phyloP scores from a whole-genome alignment of 805 yeast genomes.

The Candida nonsorbophila region DNA sequence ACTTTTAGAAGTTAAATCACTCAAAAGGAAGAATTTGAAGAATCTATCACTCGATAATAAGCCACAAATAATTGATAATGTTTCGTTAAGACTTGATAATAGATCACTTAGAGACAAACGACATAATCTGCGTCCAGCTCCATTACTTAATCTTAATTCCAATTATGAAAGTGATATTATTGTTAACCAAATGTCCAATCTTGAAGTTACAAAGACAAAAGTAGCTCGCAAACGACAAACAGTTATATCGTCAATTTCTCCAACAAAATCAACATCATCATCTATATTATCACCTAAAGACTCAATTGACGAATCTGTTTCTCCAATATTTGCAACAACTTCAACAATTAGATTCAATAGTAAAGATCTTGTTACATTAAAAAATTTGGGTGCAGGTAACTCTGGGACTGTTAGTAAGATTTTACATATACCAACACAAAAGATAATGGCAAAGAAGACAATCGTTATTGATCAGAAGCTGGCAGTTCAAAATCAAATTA shows the following conservation, averaged over 20 bases:
- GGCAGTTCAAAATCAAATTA: constrained; percentile 73
- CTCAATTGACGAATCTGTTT: constrained; percentile 6
- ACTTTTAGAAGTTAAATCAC: constrained; percentile 28
- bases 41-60: constrained; percentile 19
- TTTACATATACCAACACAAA: constrained; percentile 81
- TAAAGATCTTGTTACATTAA: constrained; percentile 68
- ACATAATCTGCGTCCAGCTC: constrained; percentile 24
- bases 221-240: constrained; percentile 30
- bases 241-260: constrained; percentile 37
- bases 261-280: constrained; percentile 26
- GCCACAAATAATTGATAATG: constrained; percentile 3
- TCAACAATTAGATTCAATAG: constrained; percentile 23
- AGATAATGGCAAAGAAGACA: constrained; percentile 83
- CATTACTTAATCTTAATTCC: constrained; percentile 15
- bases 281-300: constrained; percentile 3
- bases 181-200: constrained; percentile 20
- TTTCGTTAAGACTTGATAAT: constrained; percentile 4
- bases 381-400: constrained; percentile 86
- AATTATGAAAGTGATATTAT: constrained; percentile 13
- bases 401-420: constrained; percentile 91
- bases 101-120: constrained; percentile 14
- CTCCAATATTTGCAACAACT: constrained; percentile 30
- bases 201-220: constrained; percentile 12
- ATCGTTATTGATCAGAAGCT: constrained; percentile 82
- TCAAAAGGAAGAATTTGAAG: constrained; percentile 36